Conservation (phyloP, 805 yeast genomes). For the Pichia occidentalis region DNA sequence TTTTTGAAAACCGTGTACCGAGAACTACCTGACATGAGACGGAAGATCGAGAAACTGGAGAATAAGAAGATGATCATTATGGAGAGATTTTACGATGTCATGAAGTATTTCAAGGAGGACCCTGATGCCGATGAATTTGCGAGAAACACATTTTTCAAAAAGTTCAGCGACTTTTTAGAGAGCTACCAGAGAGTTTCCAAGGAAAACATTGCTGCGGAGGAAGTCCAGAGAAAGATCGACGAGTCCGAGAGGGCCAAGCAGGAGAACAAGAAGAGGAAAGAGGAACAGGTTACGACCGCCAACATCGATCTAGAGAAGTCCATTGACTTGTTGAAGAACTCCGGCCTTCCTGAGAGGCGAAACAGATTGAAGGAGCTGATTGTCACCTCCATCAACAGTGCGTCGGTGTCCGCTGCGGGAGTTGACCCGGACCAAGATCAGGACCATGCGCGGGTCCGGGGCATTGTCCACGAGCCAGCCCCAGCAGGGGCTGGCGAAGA, state of each 20-base stretch:
- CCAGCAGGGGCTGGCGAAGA: constrained; percentile 12
- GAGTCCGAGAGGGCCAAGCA: constrained; percentile 30
- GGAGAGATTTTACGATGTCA: constrained; percentile 59
- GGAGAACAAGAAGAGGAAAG: constrained; percentile 36
- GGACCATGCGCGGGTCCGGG: constrained; percentile 1
- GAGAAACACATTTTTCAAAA: constrained; percentile 63
- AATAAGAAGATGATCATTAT: constrained; percentile 58
- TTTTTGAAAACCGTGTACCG: constrained; percentile 56
- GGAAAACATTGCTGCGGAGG: constrained; percentile 77
- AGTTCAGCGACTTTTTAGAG: constrained; percentile 69
- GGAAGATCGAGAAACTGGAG: constrained; percentile 57
- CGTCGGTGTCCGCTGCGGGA: constrained; percentile 44
- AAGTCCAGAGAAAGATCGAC: constrained; percentile 60
- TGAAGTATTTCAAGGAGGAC: constrained; percentile 91
- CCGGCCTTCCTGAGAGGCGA: constrained; percentile 50
- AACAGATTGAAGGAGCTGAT: constrained; percentile 57
- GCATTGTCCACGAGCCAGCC: background rate
- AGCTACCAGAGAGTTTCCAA: constrained; percentile 75
- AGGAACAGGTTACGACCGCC: constrained; percentile 26
- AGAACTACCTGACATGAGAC: constrained; percentile 68
- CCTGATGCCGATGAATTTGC: constrained; percentile 55
- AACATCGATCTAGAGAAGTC: constrained; percentile 71
- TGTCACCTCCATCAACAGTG: constrained; percentile 73
- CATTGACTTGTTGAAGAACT: constrained; percentile 78
- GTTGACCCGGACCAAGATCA: constrained; percentile 33